Base-by-base conservation (phyloP, 129 eudicot genomes). In the Helichrysum umbraculigerum region DNA sequence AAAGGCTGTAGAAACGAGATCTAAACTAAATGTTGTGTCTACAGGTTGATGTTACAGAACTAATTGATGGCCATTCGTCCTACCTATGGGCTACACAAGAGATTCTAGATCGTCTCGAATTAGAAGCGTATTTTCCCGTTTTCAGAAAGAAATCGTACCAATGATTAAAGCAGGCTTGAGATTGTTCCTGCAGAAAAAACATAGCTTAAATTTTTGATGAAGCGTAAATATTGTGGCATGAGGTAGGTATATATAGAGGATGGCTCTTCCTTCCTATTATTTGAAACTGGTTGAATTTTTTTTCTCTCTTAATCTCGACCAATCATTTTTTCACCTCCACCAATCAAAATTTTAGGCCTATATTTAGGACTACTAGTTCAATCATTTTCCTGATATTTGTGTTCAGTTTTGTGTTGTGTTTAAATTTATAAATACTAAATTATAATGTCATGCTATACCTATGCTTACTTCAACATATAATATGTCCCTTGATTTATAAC, bases 1-100 rank as follows among this genome's bases (percentile, higher is more conserved):
- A 52, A 42, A 32, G 25, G 51, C n/a, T 21, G 37, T 42, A 7
- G n/a, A 66, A 54, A 54, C 25, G 2, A 14, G 34, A 54, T n/a
- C 12, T 54, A 77, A 63, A 33, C 21, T 54, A 52, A 52, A n/a
- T 54, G 70, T 34, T 67, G 68, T 32, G 54, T 58, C 28, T 47
- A 72, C 94, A 95, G 99, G 97, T 95, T 21, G 97, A 95, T 78
- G 97, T 88, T 44, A 95, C 99, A 57, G 88, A 89, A 66, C 75
- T 87, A 34, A 85, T 95, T 8, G 96, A 91, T 50, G 99, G 99
- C 6, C 99, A 95, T 68, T 91, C 99, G 6, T 91, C 99, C 7
- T 95, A 95, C 70, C 83, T 95, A 64, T 95, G 96, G 96, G 86
- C 89, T 60, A 85, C 97, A 32, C 87, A 88, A 64, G 87, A 86